Evolutionary conservation across 805 yeast genomes (phyloP).

Genomic region (Candida stauntonica): DNA sequence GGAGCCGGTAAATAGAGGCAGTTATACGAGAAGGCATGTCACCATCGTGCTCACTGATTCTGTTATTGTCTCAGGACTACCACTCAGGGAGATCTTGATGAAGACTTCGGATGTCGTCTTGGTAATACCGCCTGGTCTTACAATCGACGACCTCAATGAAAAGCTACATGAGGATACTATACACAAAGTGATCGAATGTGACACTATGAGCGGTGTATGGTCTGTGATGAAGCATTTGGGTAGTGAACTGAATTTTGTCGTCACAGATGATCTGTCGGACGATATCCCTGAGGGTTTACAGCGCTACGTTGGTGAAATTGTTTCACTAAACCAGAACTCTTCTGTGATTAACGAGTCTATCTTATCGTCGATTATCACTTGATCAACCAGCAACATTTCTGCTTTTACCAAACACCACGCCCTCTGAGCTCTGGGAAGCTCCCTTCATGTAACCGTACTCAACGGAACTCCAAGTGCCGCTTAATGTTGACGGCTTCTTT

Average conservation of each 20-base stretch:
- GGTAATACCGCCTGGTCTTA: conserved; percentile 31
- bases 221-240: conserved; percentile 51
- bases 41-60: conserved; percentile 27
- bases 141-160: conserved; percentile 15
- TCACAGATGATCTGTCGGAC: conserved; percentile 24
- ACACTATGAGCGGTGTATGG: conserved; percentile 45
- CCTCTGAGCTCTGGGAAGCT: conserved; percentile 49
- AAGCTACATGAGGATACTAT: conserved; percentile 28
- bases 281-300: conserved; percentile 30
- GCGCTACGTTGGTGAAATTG: conserved; percentile 28
- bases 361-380: conserved; percentile 19
- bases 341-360: conserved; percentile 23
- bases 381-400: conserved; percentile 36
- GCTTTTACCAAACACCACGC: conserved; percentile 49
- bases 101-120: conserved; percentile 31
- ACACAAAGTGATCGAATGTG: conserved; percentile 32
- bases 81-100: conserved; percentile 22
- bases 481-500: conserved; percentile 46
- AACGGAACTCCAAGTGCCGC: conserved; percentile 45
- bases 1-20: neutral
- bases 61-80: conserved; percentile 23
- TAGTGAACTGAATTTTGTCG: conserved; percentile 31
- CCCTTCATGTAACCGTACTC: conserved; percentile 62
- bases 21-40: conserved; percentile 22
- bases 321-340: conserved; percentile 23